phyloP scores from a whole-genome alignment of 1,284 basidiomycete genomes.

The Rhodotorula sp. region DNA sequence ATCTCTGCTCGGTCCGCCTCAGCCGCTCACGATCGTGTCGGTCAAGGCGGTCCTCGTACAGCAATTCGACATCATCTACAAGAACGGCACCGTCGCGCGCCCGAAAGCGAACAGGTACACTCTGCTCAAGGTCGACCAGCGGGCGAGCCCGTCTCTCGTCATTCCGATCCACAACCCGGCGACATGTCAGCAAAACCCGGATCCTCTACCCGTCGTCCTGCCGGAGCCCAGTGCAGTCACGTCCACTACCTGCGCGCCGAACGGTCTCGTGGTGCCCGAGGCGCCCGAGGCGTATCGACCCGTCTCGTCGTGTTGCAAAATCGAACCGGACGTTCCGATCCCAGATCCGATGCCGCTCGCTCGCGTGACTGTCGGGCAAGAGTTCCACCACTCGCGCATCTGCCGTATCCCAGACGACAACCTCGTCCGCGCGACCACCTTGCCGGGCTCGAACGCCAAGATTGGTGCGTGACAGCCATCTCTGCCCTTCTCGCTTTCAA shows the following conservation, averaged over 20 bases:
- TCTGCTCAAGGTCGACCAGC: slow-evolving; percentile 24
- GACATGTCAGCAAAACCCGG: neutral
- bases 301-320: slow-evolving; percentile 1
- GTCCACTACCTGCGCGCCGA: neutral
- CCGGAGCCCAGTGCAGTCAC: neutral
- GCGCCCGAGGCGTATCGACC: neutral
- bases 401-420: slow-evolving; percentile 35
- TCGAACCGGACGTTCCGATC: slow-evolving; percentile 11
- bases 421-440: slow-evolving; percentile 30
- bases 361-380: neutral
- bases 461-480: slow-evolving; percentile 4
- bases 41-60: slow-evolving; percentile 25
- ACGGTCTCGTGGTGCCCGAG: neutral
- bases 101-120: slow-evolving; percentile 7
- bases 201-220: neutral
- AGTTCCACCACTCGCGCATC: slow-evolving; percentile 26
- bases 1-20: slow-evolving; percentile 24
- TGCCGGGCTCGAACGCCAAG: slow-evolving; percentile 15
- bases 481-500: no score
- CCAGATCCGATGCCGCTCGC: slow-evolving; percentile 26
- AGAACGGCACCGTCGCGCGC: slow-evolving; percentile 2
- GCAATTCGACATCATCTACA: slow-evolving; percentile 21
- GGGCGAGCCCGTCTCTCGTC: slow-evolving; percentile 5
- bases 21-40: slow-evolving; percentile 9
- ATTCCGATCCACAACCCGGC: slow-evolving; percentile 12